These are phyloP conservation scores for Fusarium solani-melongenae DNA, from an alignment of 2,329 filamentous ascomycete species.

Conservation along the genomic window DNA sequence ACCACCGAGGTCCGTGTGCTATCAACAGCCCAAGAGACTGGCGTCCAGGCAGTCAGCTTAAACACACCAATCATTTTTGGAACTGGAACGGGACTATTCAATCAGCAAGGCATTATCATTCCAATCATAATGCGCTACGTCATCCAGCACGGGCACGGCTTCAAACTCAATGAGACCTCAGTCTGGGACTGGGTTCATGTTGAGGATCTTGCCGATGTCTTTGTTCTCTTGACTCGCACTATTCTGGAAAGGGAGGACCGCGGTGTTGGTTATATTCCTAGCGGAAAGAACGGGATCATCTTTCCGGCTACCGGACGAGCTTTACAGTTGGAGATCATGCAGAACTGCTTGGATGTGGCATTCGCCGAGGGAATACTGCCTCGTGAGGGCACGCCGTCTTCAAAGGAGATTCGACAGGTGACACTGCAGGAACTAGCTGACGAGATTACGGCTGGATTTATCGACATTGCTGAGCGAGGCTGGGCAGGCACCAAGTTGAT, in stretches of 20 bases:
- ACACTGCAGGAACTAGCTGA: neutral
- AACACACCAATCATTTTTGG: neutral
- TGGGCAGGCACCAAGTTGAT: neutral
- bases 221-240: neutral
- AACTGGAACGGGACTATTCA: neutral
- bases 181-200: neutral
- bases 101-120: neutral
- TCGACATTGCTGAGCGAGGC: neutral
- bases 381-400: neutral
- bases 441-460: neutral
- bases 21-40: neutral
- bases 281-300: neutral
- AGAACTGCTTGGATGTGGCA: neutral
- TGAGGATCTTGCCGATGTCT: neutral
- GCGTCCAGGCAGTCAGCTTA: neutral
- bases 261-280: neutral
- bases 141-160: neutral
- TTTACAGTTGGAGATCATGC: neutral
- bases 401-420: neutral
- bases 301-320: neutral
- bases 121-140: neutral
- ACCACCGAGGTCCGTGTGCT: neutral
- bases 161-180: neutral
- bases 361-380: neutral
- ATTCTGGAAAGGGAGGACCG: neutral